These are phyloP conservation scores for Dothidotthia symphoricarpi DNA, from an alignment of 2,329 filamentous ascomycete genomes.

Conservation along the genomic window DNA sequence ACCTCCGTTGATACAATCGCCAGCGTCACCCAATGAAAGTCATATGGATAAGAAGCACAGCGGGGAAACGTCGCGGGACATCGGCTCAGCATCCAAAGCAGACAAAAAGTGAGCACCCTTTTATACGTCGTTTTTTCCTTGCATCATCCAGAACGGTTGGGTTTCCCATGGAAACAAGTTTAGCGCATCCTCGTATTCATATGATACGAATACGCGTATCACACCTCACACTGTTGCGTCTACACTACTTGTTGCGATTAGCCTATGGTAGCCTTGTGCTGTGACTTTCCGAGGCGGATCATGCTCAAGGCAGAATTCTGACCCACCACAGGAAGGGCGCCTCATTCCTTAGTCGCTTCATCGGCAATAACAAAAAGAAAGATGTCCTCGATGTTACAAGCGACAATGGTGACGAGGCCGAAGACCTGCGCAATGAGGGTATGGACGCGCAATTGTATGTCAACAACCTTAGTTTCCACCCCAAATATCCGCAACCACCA, in stretches of 20 bases:
- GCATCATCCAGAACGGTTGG: too few relatives aligned
- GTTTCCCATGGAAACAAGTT: not conserved
- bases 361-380: conserved; percentile 72
- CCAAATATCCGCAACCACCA: conserved; percentile 82
- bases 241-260: conserved; percentile 4
- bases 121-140: not conserved
- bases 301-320: conserved; percentile 16
- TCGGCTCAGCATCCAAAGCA: conserved; percentile 20
- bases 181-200: conserved; percentile 4
- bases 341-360: conserved; percentile 87
- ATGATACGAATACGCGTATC: too few relatives aligned
- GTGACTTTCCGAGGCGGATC: conserved; percentile 13
- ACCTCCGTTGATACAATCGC: conserved; percentile 26
- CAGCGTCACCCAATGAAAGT: conserved; percentile 51
- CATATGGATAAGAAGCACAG: conserved; percentile 42
- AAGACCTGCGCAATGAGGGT: conserved; percentile 69
- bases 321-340: conserved; percentile 67
- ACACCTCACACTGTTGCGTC: not conserved
- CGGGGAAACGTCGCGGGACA: conserved; percentile 26
- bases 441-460: conserved; percentile 80
- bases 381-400: conserved; percentile 49
- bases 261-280: conserved; percentile 27
- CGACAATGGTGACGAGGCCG: conserved; percentile 69
- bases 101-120: conserved; percentile 40
- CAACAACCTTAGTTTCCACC: conserved; percentile 72